These are phyloP conservation scores for Colletotrichum musae DNA, from an alignment of 2,329 filamentous ascomycete genomes.

Conservation along the genomic window DNA sequence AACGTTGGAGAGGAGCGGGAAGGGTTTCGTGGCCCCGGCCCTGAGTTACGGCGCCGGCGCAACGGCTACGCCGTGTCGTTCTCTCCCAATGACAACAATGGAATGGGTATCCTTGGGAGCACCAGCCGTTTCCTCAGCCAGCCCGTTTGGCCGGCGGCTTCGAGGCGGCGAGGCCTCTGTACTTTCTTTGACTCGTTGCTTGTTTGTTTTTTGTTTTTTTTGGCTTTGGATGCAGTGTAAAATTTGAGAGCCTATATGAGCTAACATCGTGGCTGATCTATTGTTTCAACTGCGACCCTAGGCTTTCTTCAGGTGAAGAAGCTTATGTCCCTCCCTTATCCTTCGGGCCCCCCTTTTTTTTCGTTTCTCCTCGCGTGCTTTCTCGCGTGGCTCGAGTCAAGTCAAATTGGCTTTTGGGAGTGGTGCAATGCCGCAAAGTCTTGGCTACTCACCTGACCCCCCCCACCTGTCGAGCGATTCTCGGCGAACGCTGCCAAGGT, in stretches of 20 bases:
- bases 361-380: background rate
- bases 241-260: background rate
- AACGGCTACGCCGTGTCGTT: background rate
- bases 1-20: conserved; percentile 4
- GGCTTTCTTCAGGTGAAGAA: conserved; percentile 33
- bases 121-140: background rate
- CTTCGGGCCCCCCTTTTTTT: conserved; percentile 2
- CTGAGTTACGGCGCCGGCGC: background rate
- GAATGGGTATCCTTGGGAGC: too few relatives aligned
- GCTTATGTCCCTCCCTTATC: conserved; percentile 18
- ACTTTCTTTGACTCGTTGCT: background rate
- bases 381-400: background rate
- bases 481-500: background rate
- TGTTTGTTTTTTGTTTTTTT: too few relatives aligned
- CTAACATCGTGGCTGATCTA: conserved; percentile 16
- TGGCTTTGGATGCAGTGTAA: background rate
- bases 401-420: background rate
- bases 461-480: background rate
- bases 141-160: background rate
- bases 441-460: too few relatives aligned
- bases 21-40: background rate
- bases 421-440: too few relatives aligned
- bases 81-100: background rate
- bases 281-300: conserved; percentile 27
- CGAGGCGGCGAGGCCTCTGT: background rate